Base-by-base conservation (phyloP, 2,329 filamentous ascomycete genomes). In the Pseudomassariella vexata region DNA sequence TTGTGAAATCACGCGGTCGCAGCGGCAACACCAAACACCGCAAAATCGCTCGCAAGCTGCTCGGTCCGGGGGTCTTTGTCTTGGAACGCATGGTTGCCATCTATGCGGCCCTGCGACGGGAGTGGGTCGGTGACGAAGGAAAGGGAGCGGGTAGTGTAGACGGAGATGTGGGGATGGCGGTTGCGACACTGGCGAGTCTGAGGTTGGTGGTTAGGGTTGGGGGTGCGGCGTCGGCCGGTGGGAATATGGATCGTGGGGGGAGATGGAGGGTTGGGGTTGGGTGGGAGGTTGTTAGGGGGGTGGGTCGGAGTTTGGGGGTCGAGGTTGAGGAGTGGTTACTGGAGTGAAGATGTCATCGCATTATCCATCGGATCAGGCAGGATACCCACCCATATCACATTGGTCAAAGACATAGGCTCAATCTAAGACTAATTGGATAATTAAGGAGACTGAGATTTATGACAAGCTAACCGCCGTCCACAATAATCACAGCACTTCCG, bases 41-140 rank as follows among this genome's bases (percentile, higher is more conserved):
- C 34, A 85, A 85, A 56, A 85, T 90, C 15, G 76, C 84, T 9
- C 71, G 85, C 17, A 85, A 86, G 56, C 65, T 90, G 3, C 72
- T 92, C 4, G 83, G 83, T 8, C 81, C 85, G 1, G 79, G 84
- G 41, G 78, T 82, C 1, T 92, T 92, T 48, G 71, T 85, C 5
- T 62, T 90, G 10, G 85, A 92, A 59, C 70, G 85, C 20, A 75
- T 90, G 67, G 67, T 90, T 33, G 82, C 85, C 6, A 86, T 92
- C 16, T 83, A 87, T 42, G 72, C 76, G 8, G 77, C 82, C 1
- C 71, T 89, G 37, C 57, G 78, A 11, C 55, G 49, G 14, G 74
- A 78, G 52, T 77, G 73, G 73, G 55, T 60, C 11, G 50, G 45
- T 26, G 54, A 51, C 22, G 44, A 42, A 12, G 52, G 49, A 8